Evolutionary conservation across 2,329 filamentous ascomycete species (phyloP).

Genomic region (Pseudocercospora vitis): DNA sequence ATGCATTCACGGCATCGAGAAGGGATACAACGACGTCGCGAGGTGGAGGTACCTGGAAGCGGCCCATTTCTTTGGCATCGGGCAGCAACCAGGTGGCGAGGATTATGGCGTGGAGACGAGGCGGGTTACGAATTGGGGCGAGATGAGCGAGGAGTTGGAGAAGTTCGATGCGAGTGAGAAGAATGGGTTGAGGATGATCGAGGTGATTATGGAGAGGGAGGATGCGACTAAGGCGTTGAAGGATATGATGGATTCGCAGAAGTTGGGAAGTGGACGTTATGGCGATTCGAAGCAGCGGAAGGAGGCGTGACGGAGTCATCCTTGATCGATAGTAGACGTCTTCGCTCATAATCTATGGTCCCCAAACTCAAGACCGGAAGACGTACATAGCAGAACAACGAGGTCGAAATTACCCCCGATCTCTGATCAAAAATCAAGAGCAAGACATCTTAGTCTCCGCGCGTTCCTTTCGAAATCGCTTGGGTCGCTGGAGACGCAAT

Average conservation of each 20-base stretch:
- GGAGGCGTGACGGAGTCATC: neutral
- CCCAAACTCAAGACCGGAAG: neutral
- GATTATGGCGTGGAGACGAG: slow-evolving; percentile 10
- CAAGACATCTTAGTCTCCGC: slow-evolving; percentile 14
- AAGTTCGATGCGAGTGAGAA: slow-evolving; percentile 6
- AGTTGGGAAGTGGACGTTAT: neutral
- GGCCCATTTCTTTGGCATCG: slow-evolving; percentile 18
- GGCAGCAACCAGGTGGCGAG: neutral
- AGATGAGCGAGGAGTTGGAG: slow-evolving; percentile 11
- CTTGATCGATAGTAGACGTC: neutral
- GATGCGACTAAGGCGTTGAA: slow-evolving; percentile 14
- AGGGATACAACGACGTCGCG: slow-evolving; percentile 23
- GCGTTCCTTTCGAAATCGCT: slow-evolving; percentile 16
- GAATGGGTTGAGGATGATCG: slow-evolving; percentile 14
- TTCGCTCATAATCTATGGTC: slow-evolving; percentile 11
- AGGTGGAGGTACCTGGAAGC: slow-evolving; percentile 17
- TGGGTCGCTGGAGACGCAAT: slow-evolving; percentile 18
- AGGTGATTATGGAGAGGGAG: slow-evolving; percentile 18
- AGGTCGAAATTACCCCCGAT: slow-evolving; percentile 4
- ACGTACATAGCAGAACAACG: slow-evolving; percentile 6
- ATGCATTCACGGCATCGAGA: slow-evolving; percentile 47
- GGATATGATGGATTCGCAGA: slow-evolving; percentile 15
- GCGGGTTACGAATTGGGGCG: slow-evolving; percentile 10
- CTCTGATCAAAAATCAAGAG: slow-evolving; percentile 5
- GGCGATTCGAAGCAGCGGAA: neutral